Percentiles rank a stretch among this genome's conserved stretches.
phyloP scores from a whole-genome alignment of 2,329 filamentous ascomycete genomes.

The Pyrenochaeta sp. region DNA sequence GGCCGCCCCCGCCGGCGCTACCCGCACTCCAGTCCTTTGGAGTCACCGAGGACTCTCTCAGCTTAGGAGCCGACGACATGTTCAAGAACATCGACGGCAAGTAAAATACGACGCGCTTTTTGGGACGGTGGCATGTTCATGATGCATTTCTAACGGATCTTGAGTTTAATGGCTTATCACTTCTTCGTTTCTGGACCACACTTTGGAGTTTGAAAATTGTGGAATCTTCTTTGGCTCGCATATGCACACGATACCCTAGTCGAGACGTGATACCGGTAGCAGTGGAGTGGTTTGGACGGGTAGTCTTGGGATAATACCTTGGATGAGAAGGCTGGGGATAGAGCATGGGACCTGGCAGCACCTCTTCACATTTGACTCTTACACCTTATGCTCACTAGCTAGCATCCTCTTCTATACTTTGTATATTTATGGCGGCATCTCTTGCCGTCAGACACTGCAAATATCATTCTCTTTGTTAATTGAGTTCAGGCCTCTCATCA shows the following conservation, averaged over 20 bases:
- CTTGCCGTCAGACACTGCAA: constrained; percentile 17
- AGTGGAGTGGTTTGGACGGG: constrained; percentile 9
- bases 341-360: constrained; percentile 12
- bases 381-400: constrained; percentile 19
- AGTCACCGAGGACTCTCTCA: constrained; percentile 43
- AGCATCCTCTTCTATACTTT: constrained; percentile 33
- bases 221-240: constrained; percentile 46
- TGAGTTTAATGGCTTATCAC: constrained; percentile 43
- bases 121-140: constrained; percentile 21
- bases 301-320: constrained; percentile 11
- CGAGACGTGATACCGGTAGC: constrained; percentile 35
- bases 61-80: constrained; percentile 49
- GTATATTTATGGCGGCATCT: constrained; percentile 21
- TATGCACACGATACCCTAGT: constrained; percentile 50
- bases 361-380: constrained; percentile 4
- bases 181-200: constrained; percentile 32
- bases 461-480: constrained; percentile 10
- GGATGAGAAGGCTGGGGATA: constrained; percentile 21
- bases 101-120: constrained; percentile 15
- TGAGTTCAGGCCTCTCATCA: not conserved
- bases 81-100: constrained; percentile 49
- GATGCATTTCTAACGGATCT: constrained; percentile 40
- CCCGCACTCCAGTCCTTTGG: constrained; percentile 50
- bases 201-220: constrained; percentile 40
- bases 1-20: constrained; percentile 51